Evolutionary conservation across 2,329 filamentous ascomycete species (phyloP).

Genomic region (Aspergillus pseudoterreus): DNA sequence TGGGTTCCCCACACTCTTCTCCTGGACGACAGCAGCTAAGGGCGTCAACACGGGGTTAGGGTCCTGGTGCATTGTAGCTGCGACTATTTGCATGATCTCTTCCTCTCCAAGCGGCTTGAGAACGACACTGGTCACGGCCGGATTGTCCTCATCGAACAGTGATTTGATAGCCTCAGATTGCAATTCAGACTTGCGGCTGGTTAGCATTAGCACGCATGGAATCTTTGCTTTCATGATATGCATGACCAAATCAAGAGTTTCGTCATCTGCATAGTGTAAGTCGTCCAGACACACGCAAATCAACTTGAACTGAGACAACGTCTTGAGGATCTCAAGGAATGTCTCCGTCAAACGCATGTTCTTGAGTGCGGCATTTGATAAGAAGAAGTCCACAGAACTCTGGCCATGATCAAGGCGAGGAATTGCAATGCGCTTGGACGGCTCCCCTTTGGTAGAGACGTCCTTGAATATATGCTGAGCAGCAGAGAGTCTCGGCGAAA

Average conservation of each 20-base stretch:
- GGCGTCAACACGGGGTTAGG: slow-evolving; percentile 68
- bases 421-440: slow-evolving; percentile 27
- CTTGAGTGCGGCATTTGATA: slow-evolving; percentile 38
- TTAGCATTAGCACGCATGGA: slow-evolving; percentile 77
- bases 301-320: slow-evolving; percentile 78
- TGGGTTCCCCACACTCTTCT: slow-evolving; percentile 82
- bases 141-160: slow-evolving; percentile 45
- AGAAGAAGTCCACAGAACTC: slow-evolving; percentile 34
- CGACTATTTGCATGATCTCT: slow-evolving; percentile 78
- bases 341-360: slow-evolving; percentile 78
- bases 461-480: slow-evolving; percentile 30
- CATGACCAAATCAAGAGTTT: slow-evolving; percentile 77
- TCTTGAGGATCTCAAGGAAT: slow-evolving; percentile 77
- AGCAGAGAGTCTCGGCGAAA: slow-evolving; percentile 25
- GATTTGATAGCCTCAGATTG: slow-evolving; percentile 42
- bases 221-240: slow-evolving; percentile 76
- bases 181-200: slow-evolving; percentile 66
- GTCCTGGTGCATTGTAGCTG: slow-evolving; percentile 71
- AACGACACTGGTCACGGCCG: slow-evolving; percentile 65
- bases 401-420: slow-evolving; percentile 35
- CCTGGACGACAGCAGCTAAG: slow-evolving; percentile 78
- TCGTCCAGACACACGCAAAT: slow-evolving; percentile 89
- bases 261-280: slow-evolving; percentile 83
- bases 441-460: slow-evolving; percentile 25
- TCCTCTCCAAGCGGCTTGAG: slow-evolving; percentile 71